These are phyloP conservation scores for Rhizophora mangle DNA, from an alignment of 345 rosid genomes.

Conservation along the genomic window DNA sequence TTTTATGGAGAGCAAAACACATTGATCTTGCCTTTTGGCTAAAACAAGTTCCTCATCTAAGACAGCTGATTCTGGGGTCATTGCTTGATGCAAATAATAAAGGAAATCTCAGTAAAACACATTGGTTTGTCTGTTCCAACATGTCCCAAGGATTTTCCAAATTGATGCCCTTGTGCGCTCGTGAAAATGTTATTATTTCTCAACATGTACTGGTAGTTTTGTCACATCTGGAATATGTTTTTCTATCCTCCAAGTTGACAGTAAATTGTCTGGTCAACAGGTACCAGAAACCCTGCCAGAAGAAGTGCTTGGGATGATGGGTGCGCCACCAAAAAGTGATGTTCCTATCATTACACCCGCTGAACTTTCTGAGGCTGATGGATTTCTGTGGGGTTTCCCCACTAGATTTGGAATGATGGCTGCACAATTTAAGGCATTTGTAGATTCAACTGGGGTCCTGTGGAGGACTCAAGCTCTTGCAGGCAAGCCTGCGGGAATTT, in stretches of 20 bases:
- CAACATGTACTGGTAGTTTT: no score
- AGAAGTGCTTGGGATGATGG: conserved; percentile 78
- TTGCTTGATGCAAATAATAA: no score
- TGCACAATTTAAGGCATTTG: conserved; percentile 93
- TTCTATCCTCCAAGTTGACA: not conserved
- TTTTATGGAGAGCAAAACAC: no score
- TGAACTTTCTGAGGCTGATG: conserved; percentile 90
- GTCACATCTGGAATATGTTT: not conserved
- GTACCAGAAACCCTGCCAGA: conserved; percentile 88
- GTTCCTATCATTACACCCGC: conserved; percentile 67
- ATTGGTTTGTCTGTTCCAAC: no score
- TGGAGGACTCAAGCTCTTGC: conserved; percentile 96
- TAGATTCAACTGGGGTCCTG: conserved; percentile 90
- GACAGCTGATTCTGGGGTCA: no score
- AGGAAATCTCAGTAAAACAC: no score
- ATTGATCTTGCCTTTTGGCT: no score
- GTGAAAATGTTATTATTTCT: no score
- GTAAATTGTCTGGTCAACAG: conserved; percentile 26
- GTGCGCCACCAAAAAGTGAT: conserved; percentile 86
- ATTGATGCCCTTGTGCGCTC: no score
- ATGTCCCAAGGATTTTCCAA: no score
- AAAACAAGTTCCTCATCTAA: no score
- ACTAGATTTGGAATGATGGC: conserved; percentile 99
- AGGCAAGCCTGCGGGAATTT: conserved; percentile 94
- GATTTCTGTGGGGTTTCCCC: conserved; percentile 86